Evolutionary conservation across 306 rosid genomes (phyloP).

Genomic region (Cicer yamashitae): DNA sequence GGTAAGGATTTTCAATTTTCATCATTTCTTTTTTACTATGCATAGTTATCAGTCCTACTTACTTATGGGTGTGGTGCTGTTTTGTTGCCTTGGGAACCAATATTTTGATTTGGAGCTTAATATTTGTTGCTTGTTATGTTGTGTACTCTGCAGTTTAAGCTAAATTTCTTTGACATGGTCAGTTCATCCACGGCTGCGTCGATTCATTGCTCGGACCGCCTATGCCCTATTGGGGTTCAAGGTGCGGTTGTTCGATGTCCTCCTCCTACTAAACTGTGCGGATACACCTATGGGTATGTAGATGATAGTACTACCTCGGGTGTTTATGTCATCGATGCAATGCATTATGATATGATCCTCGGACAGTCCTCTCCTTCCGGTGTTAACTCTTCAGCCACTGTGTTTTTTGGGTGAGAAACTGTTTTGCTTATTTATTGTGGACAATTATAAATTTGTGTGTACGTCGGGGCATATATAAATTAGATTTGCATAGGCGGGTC

Average conservation of each 20-base stretch:
- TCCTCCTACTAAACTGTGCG: slow-evolving; percentile 69
- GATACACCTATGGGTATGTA: slow-evolving; percentile 81
- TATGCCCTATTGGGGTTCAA: slow-evolving; percentile 69
- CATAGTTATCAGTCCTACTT: neutral
- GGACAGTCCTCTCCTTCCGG: slow-evolving; percentile 68
- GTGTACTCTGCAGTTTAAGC: slow-evolving; percentile 72
- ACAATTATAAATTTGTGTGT: slow-evolving; percentile 20
- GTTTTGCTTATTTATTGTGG: slow-evolving; percentile 14
- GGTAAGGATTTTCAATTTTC: slow-evolving; percentile 51
- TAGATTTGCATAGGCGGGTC: no score
- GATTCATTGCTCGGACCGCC: slow-evolving; percentile 77
- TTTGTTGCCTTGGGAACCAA: slow-evolving; percentile 24
- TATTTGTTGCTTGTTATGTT: slow-evolving; percentile 37
- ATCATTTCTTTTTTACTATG: neutral
- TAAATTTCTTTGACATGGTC: slow-evolving; percentile 75
- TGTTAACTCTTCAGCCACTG: slow-evolving; percentile 68
- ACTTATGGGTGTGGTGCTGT: slow-evolving; percentile 2
- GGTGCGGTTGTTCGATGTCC: slow-evolving; percentile 68
- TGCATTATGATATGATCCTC: slow-evolving; percentile 79
- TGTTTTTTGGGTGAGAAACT: slow-evolving; percentile 87
- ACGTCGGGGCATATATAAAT: no score
- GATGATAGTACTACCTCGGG: slow-evolving; percentile 95
- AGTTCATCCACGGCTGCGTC: slow-evolving; percentile 69
- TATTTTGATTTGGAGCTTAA: slow-evolving; percentile 30
- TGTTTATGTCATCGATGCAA: slow-evolving; percentile 71